Conservation (phyloP, 2,329 filamentous ascomycete species). For the Dactylella cylindrospora region DNA sequence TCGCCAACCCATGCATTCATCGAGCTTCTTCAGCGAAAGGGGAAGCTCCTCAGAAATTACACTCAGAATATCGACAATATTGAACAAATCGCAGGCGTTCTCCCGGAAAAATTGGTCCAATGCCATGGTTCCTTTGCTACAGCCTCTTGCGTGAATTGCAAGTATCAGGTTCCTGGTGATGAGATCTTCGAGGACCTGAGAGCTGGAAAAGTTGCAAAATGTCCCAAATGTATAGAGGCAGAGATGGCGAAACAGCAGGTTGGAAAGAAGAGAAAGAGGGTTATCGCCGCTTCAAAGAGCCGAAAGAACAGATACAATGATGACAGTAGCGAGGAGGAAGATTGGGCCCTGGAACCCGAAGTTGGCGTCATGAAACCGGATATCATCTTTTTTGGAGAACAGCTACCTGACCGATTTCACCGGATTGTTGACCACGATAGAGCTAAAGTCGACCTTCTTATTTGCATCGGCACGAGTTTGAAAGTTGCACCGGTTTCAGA, state of each 20-base stretch:
- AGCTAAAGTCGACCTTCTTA: constrained; percentile 78
- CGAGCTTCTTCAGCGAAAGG: constrained; percentile 78
- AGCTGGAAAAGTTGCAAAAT: constrained; percentile 73
- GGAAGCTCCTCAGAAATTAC: constrained; percentile 92
- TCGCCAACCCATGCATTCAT: constrained; percentile 96
- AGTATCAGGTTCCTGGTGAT: constrained; percentile 71
- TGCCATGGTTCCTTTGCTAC: constrained; percentile 96
- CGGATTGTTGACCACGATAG: constrained; percentile 80
- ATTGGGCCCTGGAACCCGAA: constrained; percentile 52
- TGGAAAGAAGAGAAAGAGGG: constrained; percentile 55
- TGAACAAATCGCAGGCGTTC: constrained; percentile 81
- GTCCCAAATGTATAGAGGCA: constrained; percentile 67
- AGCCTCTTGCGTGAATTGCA: constrained; percentile 82
- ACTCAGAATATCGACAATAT: constrained; percentile 99
- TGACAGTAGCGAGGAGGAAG: constrained; percentile 47
- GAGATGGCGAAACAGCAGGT: constrained; percentile 60
- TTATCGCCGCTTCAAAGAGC: constrained; percentile 48
- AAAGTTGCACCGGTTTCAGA: constrained; percentile 95
- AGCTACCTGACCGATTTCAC: constrained; percentile 78
- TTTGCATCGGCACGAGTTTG: constrained; percentile 93
- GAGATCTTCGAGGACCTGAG: constrained; percentile 77
- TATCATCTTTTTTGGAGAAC: constrained; percentile 73
- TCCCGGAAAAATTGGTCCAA: constrained; percentile 79
- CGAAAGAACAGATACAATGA: constrained; percentile 47
- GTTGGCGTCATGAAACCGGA: constrained; percentile 53